A percentile compares a stretch with the other conserved stretches of the same genome.
Conservation (phyloP, 1,284 basidiomycete genomes). For the Thelephora terrestris region DNA sequence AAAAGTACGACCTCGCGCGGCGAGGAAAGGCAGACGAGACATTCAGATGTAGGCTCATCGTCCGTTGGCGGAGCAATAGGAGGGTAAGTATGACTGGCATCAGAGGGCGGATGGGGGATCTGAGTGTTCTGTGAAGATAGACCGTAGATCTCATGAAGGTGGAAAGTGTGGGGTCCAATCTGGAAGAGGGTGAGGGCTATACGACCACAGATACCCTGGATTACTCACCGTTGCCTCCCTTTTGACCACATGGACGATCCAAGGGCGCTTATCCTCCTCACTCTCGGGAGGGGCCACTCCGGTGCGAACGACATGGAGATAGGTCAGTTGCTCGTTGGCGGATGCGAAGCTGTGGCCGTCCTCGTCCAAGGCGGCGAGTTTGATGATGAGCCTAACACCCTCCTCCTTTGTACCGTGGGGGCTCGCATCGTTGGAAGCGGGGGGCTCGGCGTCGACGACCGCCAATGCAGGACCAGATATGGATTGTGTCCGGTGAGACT, state of each 20-base stretch:
- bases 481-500: constrained; percentile 35
- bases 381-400: constrained; percentile 68
- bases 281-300: constrained; percentile 29
- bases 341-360: constrained; percentile 52
- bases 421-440: constrained; percentile 16
- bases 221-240: constrained; percentile 66
- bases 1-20: constrained; percentile 84
- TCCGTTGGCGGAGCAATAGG: constrained; percentile 44
- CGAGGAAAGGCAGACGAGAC: constrained; percentile 77
- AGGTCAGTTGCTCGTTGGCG: constrained; percentile 78
- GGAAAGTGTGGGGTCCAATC: constrained; percentile 86
- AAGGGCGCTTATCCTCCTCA: constrained; percentile 46
- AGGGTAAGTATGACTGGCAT: constrained; percentile 20
- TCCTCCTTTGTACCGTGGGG: constrained; percentile 25
- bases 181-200: constrained; percentile 17
- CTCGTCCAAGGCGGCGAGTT: constrained; percentile 67
- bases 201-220: constrained; percentile 3
- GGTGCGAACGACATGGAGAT: constrained; percentile 73
- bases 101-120: constrained; percentile 23
- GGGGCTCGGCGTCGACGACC: constrained; percentile 54
- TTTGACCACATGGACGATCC: constrained; percentile 85
- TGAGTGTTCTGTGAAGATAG: constrained; percentile 52
- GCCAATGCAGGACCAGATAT: constrained; percentile 65
- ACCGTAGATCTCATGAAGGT: constrained; percentile 87
- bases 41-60: constrained; percentile 75